Evolutionary conservation across 495 filamentous ascomycete species (phyloP).

Genomic region (Parathielavia hyrcaniae): DNA sequence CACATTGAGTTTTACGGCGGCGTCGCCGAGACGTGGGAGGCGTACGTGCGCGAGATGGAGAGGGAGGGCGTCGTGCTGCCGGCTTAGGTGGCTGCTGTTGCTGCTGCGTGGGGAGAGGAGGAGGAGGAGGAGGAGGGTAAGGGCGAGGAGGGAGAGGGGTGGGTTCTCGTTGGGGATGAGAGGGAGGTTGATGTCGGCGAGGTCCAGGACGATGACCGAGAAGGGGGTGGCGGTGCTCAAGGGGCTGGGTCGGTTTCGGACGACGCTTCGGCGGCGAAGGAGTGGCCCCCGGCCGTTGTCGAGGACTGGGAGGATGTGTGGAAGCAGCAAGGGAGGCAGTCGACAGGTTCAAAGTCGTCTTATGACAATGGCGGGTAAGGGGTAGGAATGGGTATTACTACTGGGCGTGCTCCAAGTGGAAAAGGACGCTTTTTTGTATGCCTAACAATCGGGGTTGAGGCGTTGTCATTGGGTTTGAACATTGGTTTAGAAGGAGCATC

Average conservation of each 20-base stretch:
- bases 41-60: constrained; percentile 84
- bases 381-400: neutral
- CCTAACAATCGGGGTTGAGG: neutral
- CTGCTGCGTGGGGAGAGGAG: neutral
- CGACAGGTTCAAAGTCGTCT: too few species aligned
- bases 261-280: too few species aligned
- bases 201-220: too few species aligned
- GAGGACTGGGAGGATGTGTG: too few species aligned
- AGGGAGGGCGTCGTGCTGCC: constrained; percentile 46
- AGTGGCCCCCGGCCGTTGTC: too few species aligned
- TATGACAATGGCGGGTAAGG: neutral
- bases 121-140: neutral
- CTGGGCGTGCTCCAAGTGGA: neutral
- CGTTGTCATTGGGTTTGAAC: neutral
- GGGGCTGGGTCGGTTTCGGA: too few species aligned
- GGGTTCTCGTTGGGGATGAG: neutral
- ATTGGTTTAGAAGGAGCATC: constrained; percentile 1
- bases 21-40: constrained; percentile 80
- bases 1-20: constrained; percentile 82
- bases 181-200: too few species aligned
- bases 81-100: constrained; percentile 20
- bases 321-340: too few species aligned
- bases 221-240: too few species aligned
- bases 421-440: neutral
- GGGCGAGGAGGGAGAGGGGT: neutral